Evolutionary conservation across 257 asterid genomes (phyloP).

Genomic region (Dorcoceras hygrometricum): DNA sequence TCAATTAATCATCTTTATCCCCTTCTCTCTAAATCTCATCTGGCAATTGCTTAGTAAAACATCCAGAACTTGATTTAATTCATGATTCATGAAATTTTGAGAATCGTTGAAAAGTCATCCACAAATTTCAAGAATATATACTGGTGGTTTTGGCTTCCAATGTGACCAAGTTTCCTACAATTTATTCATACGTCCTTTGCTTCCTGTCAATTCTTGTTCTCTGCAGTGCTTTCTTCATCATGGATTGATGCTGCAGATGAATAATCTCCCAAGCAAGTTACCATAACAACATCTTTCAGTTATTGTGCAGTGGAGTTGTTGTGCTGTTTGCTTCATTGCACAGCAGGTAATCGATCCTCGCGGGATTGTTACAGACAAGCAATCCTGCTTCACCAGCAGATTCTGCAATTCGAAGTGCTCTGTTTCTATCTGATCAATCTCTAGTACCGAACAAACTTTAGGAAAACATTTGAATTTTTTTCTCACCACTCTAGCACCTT

Average conservation of each 20-base stretch:
- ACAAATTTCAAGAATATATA: not conserved
- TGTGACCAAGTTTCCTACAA: too few relatives aligned
- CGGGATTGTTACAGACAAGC: too few relatives aligned
- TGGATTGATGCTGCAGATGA: not conserved
- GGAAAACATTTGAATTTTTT: not conserved
- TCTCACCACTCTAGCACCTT: not conserved
- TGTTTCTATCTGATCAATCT: too few relatives aligned
- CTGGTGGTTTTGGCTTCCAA: not conserved
- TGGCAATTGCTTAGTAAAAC: not conserved
- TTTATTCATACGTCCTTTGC: too few relatives aligned
- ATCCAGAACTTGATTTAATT: too few relatives aligned
- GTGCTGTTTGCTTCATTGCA: not conserved
- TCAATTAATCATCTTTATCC: too few relatives aligned
- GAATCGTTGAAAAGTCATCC: not conserved
- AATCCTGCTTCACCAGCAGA: too few relatives aligned
- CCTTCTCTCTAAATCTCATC: not conserved
- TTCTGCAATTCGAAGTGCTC: too few relatives aligned
- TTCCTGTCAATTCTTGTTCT: too few relatives aligned
- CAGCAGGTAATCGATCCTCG: not conserved
- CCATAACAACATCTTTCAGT: not conserved
- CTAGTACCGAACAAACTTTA: too few relatives aligned
- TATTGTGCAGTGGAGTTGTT: not conserved
- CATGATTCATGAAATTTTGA: not conserved
- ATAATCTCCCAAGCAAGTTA: not conserved
- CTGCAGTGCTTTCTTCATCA: not conserved